Conservation (phyloP, 1,139 yeast species). For the Pneumocystis wakefieldiae region DNA sequence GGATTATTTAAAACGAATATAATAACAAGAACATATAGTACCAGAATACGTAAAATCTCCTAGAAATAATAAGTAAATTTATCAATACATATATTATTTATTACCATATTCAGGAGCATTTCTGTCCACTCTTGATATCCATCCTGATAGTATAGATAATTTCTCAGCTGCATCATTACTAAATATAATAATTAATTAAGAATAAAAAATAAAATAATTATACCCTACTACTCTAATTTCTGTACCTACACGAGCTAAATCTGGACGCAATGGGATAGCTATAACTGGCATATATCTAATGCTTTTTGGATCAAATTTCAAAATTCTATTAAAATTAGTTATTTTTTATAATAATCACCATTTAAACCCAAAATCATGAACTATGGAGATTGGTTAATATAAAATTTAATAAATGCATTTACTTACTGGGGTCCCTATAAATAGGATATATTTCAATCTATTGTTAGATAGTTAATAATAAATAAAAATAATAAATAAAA, state of each 20-base stretch:
- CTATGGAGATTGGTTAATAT: constrained; percentile 27
- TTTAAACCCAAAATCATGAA: constrained; percentile 61
- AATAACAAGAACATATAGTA: not conserved
- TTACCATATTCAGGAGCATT: constrained; percentile 91
- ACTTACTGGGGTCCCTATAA: not conserved
- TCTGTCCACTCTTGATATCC: constrained; percentile 78
- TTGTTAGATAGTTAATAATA: constrained; percentile 16
- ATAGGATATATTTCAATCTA: not conserved
- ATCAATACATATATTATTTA: constrained; percentile 46
- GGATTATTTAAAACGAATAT: not conserved
- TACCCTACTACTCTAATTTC: constrained; percentile 82
- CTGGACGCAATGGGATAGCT: constrained; percentile 59
- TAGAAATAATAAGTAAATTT: not conserved
- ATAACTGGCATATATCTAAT: constrained; percentile 61
- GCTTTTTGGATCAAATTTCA: constrained; percentile 55
- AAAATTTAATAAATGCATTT: not conserved
- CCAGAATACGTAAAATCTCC: not conserved
- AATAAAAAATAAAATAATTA: not conserved
- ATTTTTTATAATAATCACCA: constrained; percentile 10
- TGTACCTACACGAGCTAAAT: constrained; percentile 71
- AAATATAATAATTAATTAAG: not conserved
- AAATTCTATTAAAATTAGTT: constrained; percentile 27
- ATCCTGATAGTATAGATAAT: constrained; percentile 73
- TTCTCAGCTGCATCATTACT: constrained; percentile 87
- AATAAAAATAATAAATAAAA: constrained; percentile 48